Conservation (phyloP, 371 early-diverging fungal genomes). For the Nematocida ironsii region DNA sequence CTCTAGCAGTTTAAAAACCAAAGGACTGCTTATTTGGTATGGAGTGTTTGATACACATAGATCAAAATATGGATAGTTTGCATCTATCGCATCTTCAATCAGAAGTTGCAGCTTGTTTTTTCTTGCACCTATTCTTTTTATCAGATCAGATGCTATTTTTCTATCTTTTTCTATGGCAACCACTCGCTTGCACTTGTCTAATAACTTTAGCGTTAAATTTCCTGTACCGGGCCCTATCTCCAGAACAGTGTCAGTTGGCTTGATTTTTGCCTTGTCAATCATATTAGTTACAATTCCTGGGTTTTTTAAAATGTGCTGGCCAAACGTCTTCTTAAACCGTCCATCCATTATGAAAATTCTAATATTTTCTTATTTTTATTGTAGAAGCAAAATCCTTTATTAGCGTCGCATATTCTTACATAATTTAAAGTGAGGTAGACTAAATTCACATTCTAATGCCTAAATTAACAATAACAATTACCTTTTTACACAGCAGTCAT, state of each 20-base stretch:
- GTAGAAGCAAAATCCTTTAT: no score
- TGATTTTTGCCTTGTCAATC: constrained; percentile 87
- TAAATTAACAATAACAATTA: no score
- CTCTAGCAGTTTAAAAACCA: constrained; percentile 88
- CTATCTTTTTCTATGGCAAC: constrained; percentile 83
- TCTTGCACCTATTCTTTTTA: constrained; percentile 77
- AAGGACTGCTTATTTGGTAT: constrained; percentile 86
- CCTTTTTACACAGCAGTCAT: no score
- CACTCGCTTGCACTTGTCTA: constrained; percentile 84
- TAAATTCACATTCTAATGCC: no score
- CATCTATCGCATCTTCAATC: constrained; percentile 92
- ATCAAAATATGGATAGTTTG: constrained; percentile 93
- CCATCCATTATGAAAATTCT: constrained; percentile 20
- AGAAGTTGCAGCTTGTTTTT: constrained; percentile 79
- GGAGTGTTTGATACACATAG: constrained; percentile 98
- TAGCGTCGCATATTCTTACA: no score
- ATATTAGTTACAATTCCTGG: constrained; percentile 91
- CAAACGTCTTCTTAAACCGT: constrained; percentile 87
- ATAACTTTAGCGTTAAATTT: constrained; percentile 89
- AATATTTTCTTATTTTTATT: constrained; percentile 7
- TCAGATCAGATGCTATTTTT: constrained; percentile 89
- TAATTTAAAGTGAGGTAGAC: no score
- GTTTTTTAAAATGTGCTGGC: constrained; percentile 98
- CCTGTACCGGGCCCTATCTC: constrained; percentile 99
- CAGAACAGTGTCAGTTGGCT: constrained; percentile 86